A percentile compares a stretch with the other conserved stretches of the same genome.
phyloP scores from a whole-genome alignment of 768 basidiomycete species.

The Mycena kentingensis region DNA sequence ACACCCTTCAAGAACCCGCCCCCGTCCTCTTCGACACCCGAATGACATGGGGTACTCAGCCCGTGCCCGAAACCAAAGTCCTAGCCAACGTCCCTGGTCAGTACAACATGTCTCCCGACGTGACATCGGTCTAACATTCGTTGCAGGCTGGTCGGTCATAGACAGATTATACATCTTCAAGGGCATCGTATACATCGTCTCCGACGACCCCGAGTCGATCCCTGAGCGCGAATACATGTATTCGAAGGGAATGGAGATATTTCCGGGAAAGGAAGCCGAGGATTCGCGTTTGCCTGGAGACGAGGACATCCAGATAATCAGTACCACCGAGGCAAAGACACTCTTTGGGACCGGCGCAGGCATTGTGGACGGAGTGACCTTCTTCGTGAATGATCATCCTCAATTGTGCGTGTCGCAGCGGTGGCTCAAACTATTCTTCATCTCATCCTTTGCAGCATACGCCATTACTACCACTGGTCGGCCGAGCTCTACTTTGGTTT shows the following conservation, averaged over 20 bases:
- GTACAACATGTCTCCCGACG: constrained; percentile 12
- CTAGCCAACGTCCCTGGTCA: constrained; percentile 77
- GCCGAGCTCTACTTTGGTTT: constrained; percentile 92
- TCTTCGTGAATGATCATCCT: constrained; percentile 79
- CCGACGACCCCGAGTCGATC: constrained; percentile 8
- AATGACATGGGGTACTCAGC: constrained; percentile 40
- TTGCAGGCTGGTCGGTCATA: constrained; percentile 15
- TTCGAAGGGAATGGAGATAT: constrained; percentile 49
- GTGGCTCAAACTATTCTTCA: not conserved
- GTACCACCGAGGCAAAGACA: constrained; percentile 60
- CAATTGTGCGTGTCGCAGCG: constrained; percentile 64
- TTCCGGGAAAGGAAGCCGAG: constrained; percentile 45
- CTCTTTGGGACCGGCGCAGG: constrained; percentile 76
- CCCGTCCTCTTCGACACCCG: constrained; percentile 28
- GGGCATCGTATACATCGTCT: constrained; percentile 16
- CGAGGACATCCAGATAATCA: constrained; percentile 64
- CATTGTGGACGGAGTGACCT: constrained; percentile 76
- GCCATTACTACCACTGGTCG: constrained; percentile 72
- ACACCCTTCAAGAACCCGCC: constrained; percentile 20
- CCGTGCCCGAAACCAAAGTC: constrained; percentile 62
- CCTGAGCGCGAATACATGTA: constrained; percentile 54
- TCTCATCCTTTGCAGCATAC: not conserved
- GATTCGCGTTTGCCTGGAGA: constrained; percentile 59
- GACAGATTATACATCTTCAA: constrained; percentile 18
- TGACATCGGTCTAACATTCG: not conserved